Evolutionary conservation across 176 grass and related monocot genomes (phyloP).

Genomic region (Lolium multiflorum): DNA sequence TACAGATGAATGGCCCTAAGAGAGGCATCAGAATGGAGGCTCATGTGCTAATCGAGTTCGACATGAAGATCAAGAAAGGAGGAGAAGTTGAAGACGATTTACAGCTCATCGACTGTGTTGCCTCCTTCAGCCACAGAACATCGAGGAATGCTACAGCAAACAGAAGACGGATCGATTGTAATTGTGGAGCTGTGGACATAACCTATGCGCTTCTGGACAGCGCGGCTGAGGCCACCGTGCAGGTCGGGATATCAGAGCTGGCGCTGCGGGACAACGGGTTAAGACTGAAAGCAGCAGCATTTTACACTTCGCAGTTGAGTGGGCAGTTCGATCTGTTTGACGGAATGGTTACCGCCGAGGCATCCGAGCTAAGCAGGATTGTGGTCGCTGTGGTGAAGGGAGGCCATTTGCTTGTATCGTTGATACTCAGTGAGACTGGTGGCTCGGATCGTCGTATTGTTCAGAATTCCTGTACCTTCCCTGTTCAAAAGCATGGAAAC

Average conservation of each 20-base stretch:
- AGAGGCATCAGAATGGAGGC: background rate
- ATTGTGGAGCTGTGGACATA: background rate
- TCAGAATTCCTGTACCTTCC: background rate
- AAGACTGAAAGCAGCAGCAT: background rate
- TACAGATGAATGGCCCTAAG: background rate
- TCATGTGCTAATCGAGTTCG: background rate
- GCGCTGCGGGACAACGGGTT: background rate
- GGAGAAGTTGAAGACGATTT: background rate
- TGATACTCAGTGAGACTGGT: background rate
- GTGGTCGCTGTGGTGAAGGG: background rate
- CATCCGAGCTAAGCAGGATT: background rate
- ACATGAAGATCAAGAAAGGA: background rate
- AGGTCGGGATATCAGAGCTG: background rate
- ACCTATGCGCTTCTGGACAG: background rate
- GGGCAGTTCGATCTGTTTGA: background rate
- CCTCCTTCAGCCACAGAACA: background rate
- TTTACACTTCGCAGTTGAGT: background rate
- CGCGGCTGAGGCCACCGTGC: background rate
- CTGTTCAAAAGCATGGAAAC: background rate
- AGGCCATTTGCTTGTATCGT: background rate
- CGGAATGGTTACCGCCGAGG: background rate
- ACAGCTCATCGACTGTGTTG: background rate
- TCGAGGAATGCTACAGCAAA: background rate
- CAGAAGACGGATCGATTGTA: background rate
- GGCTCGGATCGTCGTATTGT: background rate